Base-by-base conservation (phyloP, 768 basidiomycete species). In the Omphalotus guepiniiformis region DNA sequence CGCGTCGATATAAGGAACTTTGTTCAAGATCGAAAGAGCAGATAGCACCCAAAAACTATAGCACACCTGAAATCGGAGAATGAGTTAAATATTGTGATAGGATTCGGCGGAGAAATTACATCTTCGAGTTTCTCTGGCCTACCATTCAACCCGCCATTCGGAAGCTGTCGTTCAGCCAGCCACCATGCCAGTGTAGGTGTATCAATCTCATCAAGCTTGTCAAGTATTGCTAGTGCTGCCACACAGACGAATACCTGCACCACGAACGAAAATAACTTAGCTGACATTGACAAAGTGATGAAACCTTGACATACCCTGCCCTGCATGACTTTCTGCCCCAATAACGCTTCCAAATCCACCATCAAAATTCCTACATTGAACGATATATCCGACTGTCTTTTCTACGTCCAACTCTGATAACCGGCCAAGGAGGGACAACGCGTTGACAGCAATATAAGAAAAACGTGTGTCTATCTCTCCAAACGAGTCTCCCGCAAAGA, bases 1-100 rank as follows among this genome's bases (percentile, higher is more conserved):
- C 1, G 81, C 71, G 60, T 97, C 85, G 58, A 99, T 95, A 92
- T 94, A 98, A 0, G 75, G 65, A 3, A 93, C 62, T 57, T 85
- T 89, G 36, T 82, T 77, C 34, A 99, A 64, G 48, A 97, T 94
- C 21, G 92, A 81, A 43, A 98, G 65, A 0, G 89, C 72, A 1
- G 96, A 94, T 4, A 98, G 76, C 3, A 93, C 91, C 93, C 93
- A 99, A 68, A 92, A 93, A 57, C 89, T 92, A 65, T 99, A 99
- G 69, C 96, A 99, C 15, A 97, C 91, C 93, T 95, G 51, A 4
- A n/a, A 16, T 18, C 36, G 29, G 9, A 27, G 34, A 51, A n/a
- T 23, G 6, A 12, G 12, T n/a, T 22, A 5, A 26, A 25, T 9
- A 18, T 27, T 30, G 26, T 9, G 3, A 30, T 34, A 23, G 11